Base-by-base conservation (phyloP, 2,329 filamentous ascomycete genomes). In the Aplosporella prunicola region DNA sequence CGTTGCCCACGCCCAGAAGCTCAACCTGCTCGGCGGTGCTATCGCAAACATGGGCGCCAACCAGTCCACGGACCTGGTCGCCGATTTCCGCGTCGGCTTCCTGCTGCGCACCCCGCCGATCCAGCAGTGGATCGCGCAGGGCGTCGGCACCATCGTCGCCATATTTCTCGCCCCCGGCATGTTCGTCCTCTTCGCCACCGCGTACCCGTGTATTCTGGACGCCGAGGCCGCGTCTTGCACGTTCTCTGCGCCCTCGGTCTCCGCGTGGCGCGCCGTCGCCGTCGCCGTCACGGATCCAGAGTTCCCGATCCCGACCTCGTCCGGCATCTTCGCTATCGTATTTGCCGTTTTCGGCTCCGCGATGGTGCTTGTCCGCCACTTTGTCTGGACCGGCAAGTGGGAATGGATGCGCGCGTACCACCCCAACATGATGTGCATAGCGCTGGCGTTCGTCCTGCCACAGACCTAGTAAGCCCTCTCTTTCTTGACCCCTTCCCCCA, bases 71-170 rank as follows among this genome's bases (percentile, higher is more conserved):
- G 48, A 50, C 22, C 35, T 48, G 20, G 41, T 33, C 15, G 32
- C 28, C 39, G 78, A 83, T 50, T 81, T 82, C 68, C 69, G 77
- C 22, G 76, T 77, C 26, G 78, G 78, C 4, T 82, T 80, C 64
- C 64, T 82, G 4, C 70, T 82, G 37, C 65, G 71, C 44, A 81
- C 78, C 0, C 70, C 78, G 0, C 78, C 78, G 0, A 67, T 71
- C 42, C 69, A 76, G 52, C 78, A 82, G 55, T 82, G 76, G 66
- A 65, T 77, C 46, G 78, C 77, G 0, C 79, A 82, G 56, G 69
- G 66, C 27, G 57, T 79, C 10, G 78, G 78, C 18, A 73, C 73
- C 7, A 53, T 80, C 20, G 68, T 80, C 32, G 70, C 77, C n/a
- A 66, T 80, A 46, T 80, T 80, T 61, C 60, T 82, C 9, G 75